A percentile compares a stretch with the other conserved stretches of the same genome.
Conservation (phyloP, 139 green algal genomes). For the Diplosphaera chodatii region DNA sequence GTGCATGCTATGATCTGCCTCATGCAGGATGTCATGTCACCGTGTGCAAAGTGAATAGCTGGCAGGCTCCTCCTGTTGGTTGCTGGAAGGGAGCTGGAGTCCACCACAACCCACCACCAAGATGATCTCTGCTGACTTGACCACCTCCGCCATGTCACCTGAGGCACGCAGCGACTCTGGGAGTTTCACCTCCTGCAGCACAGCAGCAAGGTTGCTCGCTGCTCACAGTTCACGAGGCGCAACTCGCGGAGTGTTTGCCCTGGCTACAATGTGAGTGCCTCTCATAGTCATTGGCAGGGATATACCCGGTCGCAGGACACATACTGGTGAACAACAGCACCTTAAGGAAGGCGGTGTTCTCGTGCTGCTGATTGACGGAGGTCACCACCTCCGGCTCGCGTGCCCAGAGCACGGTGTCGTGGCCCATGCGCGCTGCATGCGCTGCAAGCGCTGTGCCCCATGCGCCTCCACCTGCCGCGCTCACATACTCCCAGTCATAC, state of each 20-base stretch:
- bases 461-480: constrained; percentile 49
- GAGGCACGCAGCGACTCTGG: constrained; percentile 43
- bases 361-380: constrained; percentile 49
- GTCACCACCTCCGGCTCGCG: constrained; percentile 55
- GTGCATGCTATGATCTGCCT: no score
- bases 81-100: no score
- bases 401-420: constrained; percentile 60
- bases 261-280: no score
- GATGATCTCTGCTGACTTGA: constrained; percentile 48
- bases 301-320: no score
- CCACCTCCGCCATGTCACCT: constrained; percentile 34
- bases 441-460: constrained; percentile 73
- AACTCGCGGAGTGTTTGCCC: no score
- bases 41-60: no score
- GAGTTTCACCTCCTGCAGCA: constrained; percentile 38
- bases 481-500: no score
- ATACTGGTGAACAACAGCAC: neutral
- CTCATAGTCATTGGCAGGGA: no score
- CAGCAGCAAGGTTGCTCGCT: neutral
- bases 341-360: constrained; percentile 63
- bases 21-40: no score
- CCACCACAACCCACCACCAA: constrained; percentile 36
- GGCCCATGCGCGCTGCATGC: constrained; percentile 58
- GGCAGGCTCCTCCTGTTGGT: no score
- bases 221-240: no score